phyloP scores from a whole-genome alignment of 805 yeast species.

The Ogataea polymorpha region DNA sequence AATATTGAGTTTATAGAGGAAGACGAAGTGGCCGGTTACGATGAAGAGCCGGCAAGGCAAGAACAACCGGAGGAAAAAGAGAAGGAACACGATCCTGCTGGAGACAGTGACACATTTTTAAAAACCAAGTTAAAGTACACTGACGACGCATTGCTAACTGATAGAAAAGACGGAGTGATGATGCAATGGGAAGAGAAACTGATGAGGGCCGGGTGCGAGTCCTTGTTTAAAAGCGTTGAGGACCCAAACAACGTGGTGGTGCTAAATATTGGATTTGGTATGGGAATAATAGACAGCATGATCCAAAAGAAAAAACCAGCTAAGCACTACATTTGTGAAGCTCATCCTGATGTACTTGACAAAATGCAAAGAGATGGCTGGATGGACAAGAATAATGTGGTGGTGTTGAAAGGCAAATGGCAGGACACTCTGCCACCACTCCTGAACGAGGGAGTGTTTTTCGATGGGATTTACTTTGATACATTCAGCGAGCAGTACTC shows the following conservation, averaged over 20 bases:
- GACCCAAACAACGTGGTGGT: constrained; percentile 44
- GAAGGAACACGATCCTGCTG: constrained; percentile 52
- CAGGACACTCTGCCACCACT: constrained; percentile 73
- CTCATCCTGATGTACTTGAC: constrained; percentile 84
- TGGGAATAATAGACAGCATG: constrained; percentile 90
- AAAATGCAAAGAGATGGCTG: constrained; percentile 76
- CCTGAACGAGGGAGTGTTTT: constrained; percentile 62
- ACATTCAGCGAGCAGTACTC: constrained; percentile 89
- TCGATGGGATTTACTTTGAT: constrained; percentile 91
- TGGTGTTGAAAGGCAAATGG: constrained; percentile 86
- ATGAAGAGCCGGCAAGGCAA: constrained; percentile 13
- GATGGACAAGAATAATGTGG: constrained; percentile 71
- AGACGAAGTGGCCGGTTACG: constrained; percentile 21
- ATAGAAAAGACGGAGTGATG: constrained; percentile 87
- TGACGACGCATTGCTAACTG: constrained; percentile 70
- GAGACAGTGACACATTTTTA: constrained; percentile 61
- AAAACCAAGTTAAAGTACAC: constrained; percentile 64
- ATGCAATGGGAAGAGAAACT: constrained; percentile 92
- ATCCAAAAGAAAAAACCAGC: constrained; percentile 58
- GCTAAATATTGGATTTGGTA: constrained; percentile 89
- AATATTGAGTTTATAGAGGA: constrained; percentile 60
- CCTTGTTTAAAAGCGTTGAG: constrained; percentile 52
- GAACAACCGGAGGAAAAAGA: constrained; percentile 11
- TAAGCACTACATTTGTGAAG: constrained; percentile 86
- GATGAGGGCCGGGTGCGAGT: constrained; percentile 77